Evolutionary conservation across 169 alveolate species (phyloP), one percentile per base, ranked within the genome.

Genomic region (Plasmodium vivax): DNA sequence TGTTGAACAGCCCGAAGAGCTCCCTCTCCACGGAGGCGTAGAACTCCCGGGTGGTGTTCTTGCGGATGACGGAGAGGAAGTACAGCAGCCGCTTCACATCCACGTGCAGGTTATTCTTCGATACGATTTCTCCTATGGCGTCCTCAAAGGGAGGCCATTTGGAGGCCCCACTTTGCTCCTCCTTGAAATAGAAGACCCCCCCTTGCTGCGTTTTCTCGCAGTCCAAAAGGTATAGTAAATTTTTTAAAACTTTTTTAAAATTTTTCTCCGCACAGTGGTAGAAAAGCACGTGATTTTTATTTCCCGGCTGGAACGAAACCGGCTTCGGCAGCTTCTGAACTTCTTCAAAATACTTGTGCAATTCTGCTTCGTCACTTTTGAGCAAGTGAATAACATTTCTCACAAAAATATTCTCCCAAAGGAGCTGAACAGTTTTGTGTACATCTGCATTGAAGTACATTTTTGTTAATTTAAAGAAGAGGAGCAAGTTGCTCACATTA

Each of bases 401-500:
- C 32, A 88, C 94, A 88, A 88, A 88, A 32, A 47, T 88, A 34
- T 19, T 79, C 10, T 88, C 62, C 94, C 94, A 88, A 43, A 88
- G 45, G 10, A 36, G 62, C 16, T 88, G 27, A 6, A 88, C 84
- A 38, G 79, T 88, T 7, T 43, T 14, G 5, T 88, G 32, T 16
- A 88, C 47, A 72, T 88, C 58, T 2, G n/a, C 3, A 34, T 88
- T 79, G 82, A 88, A 88, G 79, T 79, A 88, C 32, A 88, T 79
- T 79, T 88, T 88, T 12, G 94, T 88, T 51, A 88, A 68, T 58
- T 88, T 88, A 72, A 88, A 88, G 23, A 88, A 88, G 36, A 79
- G 94, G 5, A 88, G 19, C 73, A 88, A 79, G 47, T 88, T 88
- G n/a, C 51, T 79, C 34, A 88, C 47, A 34, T 88, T 88, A 10